These are phyloP conservation scores for Entomortierella beljakovae DNA, from an alignment of 192 early-diverging fungal genomes.

Conservation along the genomic window DNA sequence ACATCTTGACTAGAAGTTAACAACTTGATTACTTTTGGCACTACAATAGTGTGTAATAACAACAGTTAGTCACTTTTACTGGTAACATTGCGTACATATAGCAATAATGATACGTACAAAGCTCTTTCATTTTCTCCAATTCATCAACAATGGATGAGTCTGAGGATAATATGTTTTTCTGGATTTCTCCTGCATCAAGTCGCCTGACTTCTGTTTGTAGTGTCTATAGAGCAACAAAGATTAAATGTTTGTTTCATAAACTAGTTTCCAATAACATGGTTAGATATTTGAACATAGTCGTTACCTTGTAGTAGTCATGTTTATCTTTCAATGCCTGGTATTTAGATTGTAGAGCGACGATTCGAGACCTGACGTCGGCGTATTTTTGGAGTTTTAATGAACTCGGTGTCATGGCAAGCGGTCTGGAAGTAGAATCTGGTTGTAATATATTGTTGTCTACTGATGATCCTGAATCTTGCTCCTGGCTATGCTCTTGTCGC, in stretches of 20 bases:
- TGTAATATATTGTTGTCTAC: not conserved
- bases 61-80: not conserved
- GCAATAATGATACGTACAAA: conserved; percentile 22
- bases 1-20: conserved; percentile 14
- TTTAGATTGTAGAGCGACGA: conserved; percentile 25
- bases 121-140: conserved; percentile 28
- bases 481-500: conserved; percentile 22
- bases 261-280: not conserved
- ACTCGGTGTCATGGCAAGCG: not conserved
- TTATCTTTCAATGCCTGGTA: conserved; percentile 31
- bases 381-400: conserved; percentile 28
- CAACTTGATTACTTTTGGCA: conserved; percentile 25
- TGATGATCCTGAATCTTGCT: not conserved
- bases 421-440: too few species aligned
- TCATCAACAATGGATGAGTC: conserved; percentile 23
- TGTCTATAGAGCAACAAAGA: conserved; percentile 2
- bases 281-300: not conserved
- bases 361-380: conserved; percentile 25
- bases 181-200: conserved; percentile 31
- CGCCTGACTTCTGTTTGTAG: conserved; percentile 20
- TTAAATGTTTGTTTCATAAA: not conserved
- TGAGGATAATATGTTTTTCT: conserved; percentile 28
- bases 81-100: not conserved
- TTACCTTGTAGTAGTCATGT: conserved; percentile 47
- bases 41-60: conserved; percentile 6